These are phyloP conservation scores for Fusarium tuaranense DNA, from an alignment of 2,329 filamentous ascomycete genomes.

Conservation along the genomic window DNA sequence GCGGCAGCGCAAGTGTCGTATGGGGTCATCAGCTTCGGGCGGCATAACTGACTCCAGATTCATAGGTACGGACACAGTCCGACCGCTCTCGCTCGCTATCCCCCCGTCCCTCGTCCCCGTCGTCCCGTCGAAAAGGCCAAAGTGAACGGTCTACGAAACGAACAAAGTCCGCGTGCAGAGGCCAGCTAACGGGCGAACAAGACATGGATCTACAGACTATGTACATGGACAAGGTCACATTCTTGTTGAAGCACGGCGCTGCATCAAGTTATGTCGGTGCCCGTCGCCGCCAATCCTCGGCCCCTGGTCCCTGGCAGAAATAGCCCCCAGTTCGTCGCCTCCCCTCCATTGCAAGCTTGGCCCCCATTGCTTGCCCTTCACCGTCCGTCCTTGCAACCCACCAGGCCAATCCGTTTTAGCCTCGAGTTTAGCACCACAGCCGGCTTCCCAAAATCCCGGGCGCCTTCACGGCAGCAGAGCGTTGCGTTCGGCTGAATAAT, in stretches of 20 bases:
- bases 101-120: background rate
- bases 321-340: constrained; percentile 12
- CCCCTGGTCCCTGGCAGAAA: constrained; percentile 38
- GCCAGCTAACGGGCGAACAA: constrained; percentile 7
- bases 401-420: constrained; percentile 21
- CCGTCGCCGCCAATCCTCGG: constrained; percentile 27
- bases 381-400: constrained; percentile 26
- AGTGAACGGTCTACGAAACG: constrained; percentile 7
- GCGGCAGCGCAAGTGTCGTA: constrained; percentile 12
- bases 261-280: constrained; percentile 41
- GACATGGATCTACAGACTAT: constrained; percentile 14
- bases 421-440: constrained; percentile 18
- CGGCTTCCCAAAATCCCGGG: constrained; percentile 34
- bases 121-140: background rate
- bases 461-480: constrained; percentile 20
- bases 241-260: constrained; percentile 31
- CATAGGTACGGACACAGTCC: constrained; percentile 10
- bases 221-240: constrained; percentile 19
- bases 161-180: constrained; percentile 6
- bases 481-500: constrained; percentile 15
- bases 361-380: background rate
- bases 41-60: constrained; percentile 24
- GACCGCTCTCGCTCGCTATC: background rate
- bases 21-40: constrained; percentile 1
- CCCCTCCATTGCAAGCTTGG: constrained; percentile 1